Evolutionary conservation across 371 early-diverging fungal species (phyloP), one percentile per base, ranked within the genome.

Genomic region (Smittium culicis): DNA sequence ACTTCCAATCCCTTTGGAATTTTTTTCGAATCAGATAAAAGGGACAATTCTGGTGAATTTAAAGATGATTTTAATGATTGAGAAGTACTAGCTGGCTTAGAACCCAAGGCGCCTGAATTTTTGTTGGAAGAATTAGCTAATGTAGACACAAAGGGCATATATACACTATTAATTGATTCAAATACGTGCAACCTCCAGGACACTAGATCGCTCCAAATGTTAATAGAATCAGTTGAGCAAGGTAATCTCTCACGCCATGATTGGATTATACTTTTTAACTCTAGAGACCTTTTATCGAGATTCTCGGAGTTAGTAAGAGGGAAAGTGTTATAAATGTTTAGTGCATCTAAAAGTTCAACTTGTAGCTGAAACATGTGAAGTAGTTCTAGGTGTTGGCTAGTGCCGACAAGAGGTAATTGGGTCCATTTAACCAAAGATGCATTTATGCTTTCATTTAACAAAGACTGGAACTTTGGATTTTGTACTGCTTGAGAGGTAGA

Each of bases 221-320:
- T 88, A 72, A 99, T 94, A 72, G 94, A 93, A 68, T 98, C 98
- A 91, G 94, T 96, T 64, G 82, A 80, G 71, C 94, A 96, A 8
- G 99, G 99, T 58, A 99, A 75, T 31, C 99, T 84, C 68, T 98
- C 98, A 65, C 99, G 83, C 99, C 99, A 99, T 0, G 95, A 94
- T 64, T 86, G 84, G 24, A 99, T 74, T 17, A 91, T 83, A 34
- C 88, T 87, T 70, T 95, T 93, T 29, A 99, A 76, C 62, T 98
- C 96, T 45, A 84, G 85, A 2, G 91, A 86, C 69, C 88, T 86
- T 65, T 77, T 75, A 34, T 96, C 94, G 25, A 94, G 79, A 67
- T 92, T 96, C 35, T 80, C 69, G 0, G 85, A 85, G 30, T 82
- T 88, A 17, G 94, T 92, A 34, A 74, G 79, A 34, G 80, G 74